Conservation (phyloP, 768 basidiomycete genomes). For the Dioszegia aurantiaca region DNA sequence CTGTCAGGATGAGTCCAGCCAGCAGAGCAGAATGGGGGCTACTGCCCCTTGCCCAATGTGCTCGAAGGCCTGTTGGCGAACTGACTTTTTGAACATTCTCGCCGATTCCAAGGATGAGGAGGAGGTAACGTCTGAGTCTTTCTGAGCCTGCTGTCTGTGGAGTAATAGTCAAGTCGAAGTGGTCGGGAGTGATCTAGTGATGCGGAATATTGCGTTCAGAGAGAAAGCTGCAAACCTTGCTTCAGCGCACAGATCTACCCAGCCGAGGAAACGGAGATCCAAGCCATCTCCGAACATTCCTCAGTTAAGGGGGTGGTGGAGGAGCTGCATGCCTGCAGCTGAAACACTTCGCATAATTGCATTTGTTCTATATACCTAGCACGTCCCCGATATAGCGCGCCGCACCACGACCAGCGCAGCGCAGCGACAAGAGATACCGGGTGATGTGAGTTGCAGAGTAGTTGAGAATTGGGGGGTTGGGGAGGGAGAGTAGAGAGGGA, state of each 20-base stretch:
- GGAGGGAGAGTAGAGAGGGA: not conserved
- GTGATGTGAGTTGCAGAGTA: not conserved
- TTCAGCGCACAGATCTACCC: not conserved
- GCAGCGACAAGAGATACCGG: not conserved
- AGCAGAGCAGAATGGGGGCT: too few species aligned
- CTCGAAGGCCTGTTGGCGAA: not conserved
- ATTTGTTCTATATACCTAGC: constrained; percentile 8
- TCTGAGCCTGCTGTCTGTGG: too few species aligned
- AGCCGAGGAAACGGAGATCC: not conserved
- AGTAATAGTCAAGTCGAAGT: too few species aligned
- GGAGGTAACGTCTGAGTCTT: too few species aligned
- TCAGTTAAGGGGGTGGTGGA: too few species aligned
- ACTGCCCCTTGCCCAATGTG: too few species aligned
- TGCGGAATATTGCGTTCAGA: too few species aligned
- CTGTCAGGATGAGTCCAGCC: too few species aligned
- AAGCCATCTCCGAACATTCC: too few species aligned
- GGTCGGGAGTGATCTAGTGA: too few species aligned
- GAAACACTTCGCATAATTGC: constrained; percentile 1
- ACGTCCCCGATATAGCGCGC: not conserved
- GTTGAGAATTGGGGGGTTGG: constrained; percentile 1
- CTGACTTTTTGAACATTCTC: constrained; percentile 55
- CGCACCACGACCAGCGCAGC: not conserved
- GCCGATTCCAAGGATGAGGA: too few species aligned
- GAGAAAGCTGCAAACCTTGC: not conserved
- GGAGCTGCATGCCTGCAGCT: not conserved